Percentiles rank a stretch among this genome's conserved stretches.
Evolutionary conservation across 2,329 filamentous ascomycete genomes (phyloP).

Genomic region (Akanthomyces dipterigenus): DNA sequence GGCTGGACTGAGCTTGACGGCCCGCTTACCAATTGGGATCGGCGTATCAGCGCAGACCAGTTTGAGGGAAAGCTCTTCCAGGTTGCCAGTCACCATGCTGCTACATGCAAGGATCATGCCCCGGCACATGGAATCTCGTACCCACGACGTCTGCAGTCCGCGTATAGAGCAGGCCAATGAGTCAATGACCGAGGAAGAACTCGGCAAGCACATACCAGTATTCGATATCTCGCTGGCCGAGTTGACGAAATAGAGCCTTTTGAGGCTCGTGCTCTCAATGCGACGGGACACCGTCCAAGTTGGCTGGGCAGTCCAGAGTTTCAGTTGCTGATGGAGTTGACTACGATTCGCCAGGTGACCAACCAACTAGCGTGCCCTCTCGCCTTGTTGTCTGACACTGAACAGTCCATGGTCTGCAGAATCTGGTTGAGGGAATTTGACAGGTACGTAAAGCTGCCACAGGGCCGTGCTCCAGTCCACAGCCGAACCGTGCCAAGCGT

Average conservation of each 20-base stretch:
- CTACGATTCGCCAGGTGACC: neutral
- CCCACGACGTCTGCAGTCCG: neutral
- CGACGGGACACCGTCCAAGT: neutral
- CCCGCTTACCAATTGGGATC: constrained; percentile 2
- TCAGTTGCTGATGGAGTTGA: neutral
- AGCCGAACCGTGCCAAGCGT: neutral
- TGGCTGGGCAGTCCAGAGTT: neutral
- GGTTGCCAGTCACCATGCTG: too few species aligned
- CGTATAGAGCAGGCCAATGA: neutral
- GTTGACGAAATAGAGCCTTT: neutral
- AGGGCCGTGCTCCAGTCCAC: neutral
- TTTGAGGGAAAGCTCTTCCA: too few species aligned
- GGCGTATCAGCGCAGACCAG: neutral
- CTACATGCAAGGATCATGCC: neutral
- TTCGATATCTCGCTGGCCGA: neutral
- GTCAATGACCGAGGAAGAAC: neutral
- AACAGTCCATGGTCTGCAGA: neutral
- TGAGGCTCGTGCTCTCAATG: neutral
- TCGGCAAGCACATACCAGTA: neutral
- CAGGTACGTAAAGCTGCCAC: neutral
- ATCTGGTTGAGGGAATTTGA: too few species aligned
- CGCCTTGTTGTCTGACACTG: neutral
- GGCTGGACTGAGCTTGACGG: neutral
- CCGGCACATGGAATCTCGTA: neutral
- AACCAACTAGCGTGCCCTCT: too few species aligned